phyloP scores from a whole-genome alignment of 1,284 basidiomycete species.

The Bondarzewia mesenterica region DNA sequence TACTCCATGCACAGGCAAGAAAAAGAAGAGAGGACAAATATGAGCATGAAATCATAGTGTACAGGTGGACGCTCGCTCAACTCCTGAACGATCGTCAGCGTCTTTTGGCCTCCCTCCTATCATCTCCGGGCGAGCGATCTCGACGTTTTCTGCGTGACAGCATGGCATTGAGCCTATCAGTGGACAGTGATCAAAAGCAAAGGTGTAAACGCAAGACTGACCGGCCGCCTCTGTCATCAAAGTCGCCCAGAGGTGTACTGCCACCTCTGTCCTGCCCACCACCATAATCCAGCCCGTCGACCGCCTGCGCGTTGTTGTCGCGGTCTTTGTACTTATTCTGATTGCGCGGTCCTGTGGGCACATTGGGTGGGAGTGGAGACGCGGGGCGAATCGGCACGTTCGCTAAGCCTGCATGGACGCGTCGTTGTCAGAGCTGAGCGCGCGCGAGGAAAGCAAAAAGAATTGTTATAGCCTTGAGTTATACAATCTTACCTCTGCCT shows the following conservation, averaged over 20 bases:
- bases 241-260: slow-evolving; percentile 14
- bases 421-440: neutral
- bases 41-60: neutral
- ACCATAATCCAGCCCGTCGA: slow-evolving; percentile 80
- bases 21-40: neutral
- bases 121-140: slow-evolving; percentile 29
- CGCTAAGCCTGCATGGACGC: slow-evolving; percentile 1
- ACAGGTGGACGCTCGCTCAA: neutral
- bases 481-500: slow-evolving; percentile 26
- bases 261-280: slow-evolving; percentile 36
- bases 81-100: slow-evolving; percentile 33
- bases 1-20: neutral
- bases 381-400: slow-evolving; percentile 55
- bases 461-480: slow-evolving; percentile 1
- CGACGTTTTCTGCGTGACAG: slow-evolving; percentile 10
- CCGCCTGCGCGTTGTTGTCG: slow-evolving; percentile 68
- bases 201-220: slow-evolving; percentile 14
- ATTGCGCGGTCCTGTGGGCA: slow-evolving; percentile 78
- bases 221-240: slow-evolving; percentile 23
- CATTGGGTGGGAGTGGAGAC: slow-evolving; percentile 73
- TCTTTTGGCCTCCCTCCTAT: slow-evolving; percentile 50
- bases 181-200: neutral
- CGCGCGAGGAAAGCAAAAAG: neutral
- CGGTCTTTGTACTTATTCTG: slow-evolving; percentile 85
- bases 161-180: neutral